Base-by-base conservation (phyloP, 495 filamentous ascomycete genomes). In the Xylaria flabelliformis region DNA sequence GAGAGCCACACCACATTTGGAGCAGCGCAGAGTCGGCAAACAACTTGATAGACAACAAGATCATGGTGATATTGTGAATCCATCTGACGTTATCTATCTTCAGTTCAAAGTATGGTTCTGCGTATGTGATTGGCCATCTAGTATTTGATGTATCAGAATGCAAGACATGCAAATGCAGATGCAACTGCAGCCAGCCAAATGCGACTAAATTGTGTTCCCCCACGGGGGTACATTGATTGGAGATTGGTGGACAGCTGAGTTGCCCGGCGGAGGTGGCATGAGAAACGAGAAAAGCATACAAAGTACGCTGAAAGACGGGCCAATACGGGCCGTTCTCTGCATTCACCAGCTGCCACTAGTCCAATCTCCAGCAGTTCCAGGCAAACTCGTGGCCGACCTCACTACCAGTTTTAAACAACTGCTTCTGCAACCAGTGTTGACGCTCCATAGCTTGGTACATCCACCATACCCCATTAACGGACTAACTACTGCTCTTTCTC, bases 361-460 rank as follows among this genome's bases (percentile, higher is more conserved):
- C 44, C 8, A 12, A 36, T 48, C 46, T 39, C 26, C 17, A 48
- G 39, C 36, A 36, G 39, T 36, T 67, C 26, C 66, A 74, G 69
- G 36, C 69, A 55, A 8, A 8, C 77, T 79, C 77, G 77, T 79
- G 74, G 76, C 77, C 77, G 64, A 79, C 77, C 77, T 71, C 73
- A 75, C 70, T 76, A 74, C 46, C 42, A 24, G 62, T n/a, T 29
- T 32, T 26, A 67, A 68, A 68, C 68, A 70, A 70, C 74, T 8
- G 71, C 71, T 69, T 72, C 73, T 71, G 53, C 64, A 72, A 63
- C 62, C 70, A 58, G 51, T 39, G 17, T 29, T n/a, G 26, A 48
- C 8, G 15, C n/a, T 64, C 58, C 50, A 56, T 56, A n/a, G 19
- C 32, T 34, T 36, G 55, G 58, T 61, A 41, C 58, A 36, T 29